Percentiles rank a stretch among this genome's conserved stretches.
These are phyloP conservation scores for Termitomyces eurrhizus DNA, from an alignment of 768 basidiomycete genomes.

Conservation along the genomic window DNA sequence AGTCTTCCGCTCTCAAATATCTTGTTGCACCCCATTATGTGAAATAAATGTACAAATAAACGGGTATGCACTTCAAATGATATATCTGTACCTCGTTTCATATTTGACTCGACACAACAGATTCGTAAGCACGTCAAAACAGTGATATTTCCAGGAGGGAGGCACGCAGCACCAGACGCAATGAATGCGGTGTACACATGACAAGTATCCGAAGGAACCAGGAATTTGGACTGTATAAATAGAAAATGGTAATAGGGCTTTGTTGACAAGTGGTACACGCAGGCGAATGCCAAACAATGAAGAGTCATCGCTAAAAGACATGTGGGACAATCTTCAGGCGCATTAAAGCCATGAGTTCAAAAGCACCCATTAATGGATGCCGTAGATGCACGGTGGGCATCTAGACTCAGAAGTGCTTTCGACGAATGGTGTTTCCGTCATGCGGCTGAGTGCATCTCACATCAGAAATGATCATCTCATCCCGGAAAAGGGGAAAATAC, in stretches of 20 bases:
- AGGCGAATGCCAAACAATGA: neutral
- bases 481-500: conserved; percentile 9
- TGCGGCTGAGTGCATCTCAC: neutral
- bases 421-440: conserved; percentile 12
- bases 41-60: neutral
- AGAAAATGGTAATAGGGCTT: neutral
- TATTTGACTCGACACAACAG: neutral
- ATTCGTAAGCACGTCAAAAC: neutral
- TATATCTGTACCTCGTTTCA: neutral
- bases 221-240: conserved; percentile 1
- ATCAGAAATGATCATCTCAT: conserved; percentile 3
- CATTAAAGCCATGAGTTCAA: neutral
- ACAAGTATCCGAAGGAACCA: neutral
- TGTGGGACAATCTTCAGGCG: neutral
- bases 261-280: neutral
- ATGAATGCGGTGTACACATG: neutral
- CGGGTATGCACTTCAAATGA: neutral
- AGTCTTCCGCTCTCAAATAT: neutral
- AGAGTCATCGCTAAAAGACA: neutral
- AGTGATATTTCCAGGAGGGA: neutral
- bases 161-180: neutral
- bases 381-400: conserved; percentile 14
- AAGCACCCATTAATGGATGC: conserved; percentile 7
- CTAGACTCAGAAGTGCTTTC: conserved; percentile 5
- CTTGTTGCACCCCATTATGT: neutral